Evolutionary conservation across 2,329 filamentous ascomycete species (phyloP), one percentile per base, ranked within the genome.

Genomic region (Cladosporium halotolerans): DNA sequence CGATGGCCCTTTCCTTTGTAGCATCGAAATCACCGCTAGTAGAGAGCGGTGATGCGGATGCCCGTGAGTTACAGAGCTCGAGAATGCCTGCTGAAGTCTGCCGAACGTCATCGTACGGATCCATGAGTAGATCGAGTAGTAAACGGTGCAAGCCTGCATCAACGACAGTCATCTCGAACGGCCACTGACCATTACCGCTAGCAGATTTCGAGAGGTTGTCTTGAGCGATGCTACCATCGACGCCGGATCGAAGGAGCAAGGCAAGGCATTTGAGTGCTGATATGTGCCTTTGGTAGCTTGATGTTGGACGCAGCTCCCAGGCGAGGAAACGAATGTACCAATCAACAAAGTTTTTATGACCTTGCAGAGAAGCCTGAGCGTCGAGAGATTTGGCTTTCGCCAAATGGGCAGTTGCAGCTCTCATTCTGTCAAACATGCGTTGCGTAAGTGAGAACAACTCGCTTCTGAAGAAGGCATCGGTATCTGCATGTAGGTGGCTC

Each of bases 71-170:
- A 39, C 40, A 51, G 11, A 50, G 38, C 19, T 54, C 52, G 3
- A 41, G 79, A 34, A 44, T 58, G 57, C 36, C 60, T 52, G 77
- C 68, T 7, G 81, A 72, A 1, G 70, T 72, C 44, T 73, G 82
- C 60, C 92, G 80, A 4, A 97, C 87, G 68, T 99, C 93, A 54
- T 97, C 93, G 63, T 95, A 99, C 0, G 92, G 89, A 62, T 99
- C 88, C 65, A 95, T 76, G 7, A 95, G 71, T 18, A 96, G 79
- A 67, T 96, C 89, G 11, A 91, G 73, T 6, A 97, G 73, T 4
- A 84, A 75, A 45, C 86, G 77, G 9, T 81, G 70, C 72, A 85
- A 48, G 3, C 59, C 58, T 1, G 45, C 9, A 47, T 67, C 70
- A 14, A 79, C 69, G 3, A 82, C 67, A 2, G 72, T 66, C 10